These are phyloP conservation scores for Lachnellula occidentalis DNA, from an alignment of 2,329 filamentous ascomycete genomes.

Conservation along the genomic window DNA sequence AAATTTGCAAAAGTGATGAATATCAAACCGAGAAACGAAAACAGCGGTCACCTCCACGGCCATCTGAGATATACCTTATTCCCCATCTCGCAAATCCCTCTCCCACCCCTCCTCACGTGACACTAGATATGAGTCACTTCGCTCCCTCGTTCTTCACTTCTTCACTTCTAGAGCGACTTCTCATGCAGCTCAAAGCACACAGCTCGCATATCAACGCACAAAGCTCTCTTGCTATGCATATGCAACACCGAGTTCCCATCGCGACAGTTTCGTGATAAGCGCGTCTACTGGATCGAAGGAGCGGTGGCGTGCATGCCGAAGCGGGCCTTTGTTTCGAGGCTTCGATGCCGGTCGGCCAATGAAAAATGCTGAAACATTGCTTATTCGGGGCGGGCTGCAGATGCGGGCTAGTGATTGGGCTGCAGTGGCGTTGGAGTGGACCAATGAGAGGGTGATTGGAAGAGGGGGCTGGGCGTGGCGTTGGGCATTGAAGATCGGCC, in stretches of 20 bases:
- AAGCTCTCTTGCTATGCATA: slow-evolving; percentile 3
- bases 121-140: background rate
- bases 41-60: background rate
- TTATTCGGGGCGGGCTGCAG: background rate
- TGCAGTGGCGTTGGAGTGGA: background rate
- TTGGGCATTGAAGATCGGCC: no score
- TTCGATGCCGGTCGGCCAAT: slow-evolving; percentile 11
- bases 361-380: slow-evolving; percentile 14
- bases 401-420: background rate
- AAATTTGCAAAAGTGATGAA: background rate
- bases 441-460: slow-evolving; percentile 3
- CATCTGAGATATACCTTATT: background rate
- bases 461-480: background rate
- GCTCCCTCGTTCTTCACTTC: background rate
- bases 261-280: slow-evolving; percentile 10
- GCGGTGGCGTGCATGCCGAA: slow-evolving; percentile 10
- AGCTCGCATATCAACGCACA: no score
- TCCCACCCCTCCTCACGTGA: slow-evolving; percentile 3
- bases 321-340: slow-evolving; percentile 9
- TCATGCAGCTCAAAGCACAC: background rate
- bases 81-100: background rate
- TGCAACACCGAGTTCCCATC: slow-evolving; percentile 27
- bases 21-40: background rate
- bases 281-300: slow-evolving; percentile 22
- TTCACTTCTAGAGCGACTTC: background rate